Percentiles rank a stretch among this genome's conserved stretches.
Conservation (phyloP, 176 grass and related monocot species). For the Eleusine coracana region DNA sequence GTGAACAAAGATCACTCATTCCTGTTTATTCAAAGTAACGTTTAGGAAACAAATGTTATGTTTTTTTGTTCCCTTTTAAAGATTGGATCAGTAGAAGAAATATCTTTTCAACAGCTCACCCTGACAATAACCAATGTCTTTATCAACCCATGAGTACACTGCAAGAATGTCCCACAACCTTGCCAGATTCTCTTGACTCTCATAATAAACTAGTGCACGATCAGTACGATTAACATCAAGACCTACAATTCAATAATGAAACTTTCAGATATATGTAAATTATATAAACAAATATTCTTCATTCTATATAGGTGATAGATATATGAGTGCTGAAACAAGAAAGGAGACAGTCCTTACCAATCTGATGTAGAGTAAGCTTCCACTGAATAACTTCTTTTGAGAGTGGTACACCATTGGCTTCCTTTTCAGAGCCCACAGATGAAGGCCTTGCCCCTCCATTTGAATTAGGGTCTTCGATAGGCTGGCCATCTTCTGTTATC, state of each 20-base stretch:
- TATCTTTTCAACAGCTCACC: conserved; percentile 47
- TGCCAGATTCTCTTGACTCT: conserved; percentile 69
- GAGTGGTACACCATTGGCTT: conserved; percentile 40
- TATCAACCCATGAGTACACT: conserved; percentile 95
- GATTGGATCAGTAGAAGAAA: background rate
- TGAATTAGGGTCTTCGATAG: conserved; percentile 51
- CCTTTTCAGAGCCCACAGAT: conserved; percentile 32
- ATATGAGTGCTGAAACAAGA: background rate
- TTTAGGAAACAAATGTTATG: conserved; percentile 15
- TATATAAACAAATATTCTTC: background rate
- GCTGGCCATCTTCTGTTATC: conserved; percentile 79
- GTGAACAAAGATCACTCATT: conserved; percentile 99
- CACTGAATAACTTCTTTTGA: conserved; percentile 75
- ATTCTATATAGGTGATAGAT: background rate
- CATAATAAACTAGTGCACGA: conserved; percentile 85
- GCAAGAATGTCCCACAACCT: conserved; percentile 92
- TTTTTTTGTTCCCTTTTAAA: background rate
- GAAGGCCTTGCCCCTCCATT: conserved; percentile 39
- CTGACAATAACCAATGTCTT: conserved; percentile 94
- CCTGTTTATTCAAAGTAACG: conserved; percentile 52
- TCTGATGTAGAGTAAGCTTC: conserved; percentile 96
- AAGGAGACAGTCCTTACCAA: conserved; percentile 55
- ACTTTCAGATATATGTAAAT: conserved; percentile 9
- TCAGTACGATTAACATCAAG: conserved; percentile 95
- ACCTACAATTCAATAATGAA: conserved; percentile 53